These are phyloP conservation scores for Leccinum olivaceopallidum DNA, from an alignment of 768 basidiomycete species.

Conservation along the genomic window DNA sequence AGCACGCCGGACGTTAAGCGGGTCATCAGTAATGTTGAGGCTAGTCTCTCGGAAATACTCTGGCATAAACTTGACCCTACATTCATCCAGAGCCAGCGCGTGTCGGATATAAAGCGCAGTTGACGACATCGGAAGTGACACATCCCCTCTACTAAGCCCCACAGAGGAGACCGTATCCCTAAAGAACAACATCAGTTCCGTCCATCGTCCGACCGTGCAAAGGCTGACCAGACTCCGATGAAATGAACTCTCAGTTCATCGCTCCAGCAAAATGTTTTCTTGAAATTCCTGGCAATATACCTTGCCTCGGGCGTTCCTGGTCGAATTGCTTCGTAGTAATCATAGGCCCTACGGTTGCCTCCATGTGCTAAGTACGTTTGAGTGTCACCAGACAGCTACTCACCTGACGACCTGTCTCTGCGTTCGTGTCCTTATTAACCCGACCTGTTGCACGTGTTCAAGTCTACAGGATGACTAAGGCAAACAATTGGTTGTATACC, in stretches of 20 bases:
- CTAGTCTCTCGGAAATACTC: conserved; percentile 22
- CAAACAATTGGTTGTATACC: not conserved
- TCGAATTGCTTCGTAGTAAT: not conserved
- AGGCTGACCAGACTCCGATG: conserved; percentile 46
- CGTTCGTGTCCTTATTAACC: not conserved
- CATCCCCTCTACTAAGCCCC: conserved; percentile 44
- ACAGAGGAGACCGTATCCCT: conserved; percentile 51
- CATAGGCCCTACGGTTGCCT: not conserved
- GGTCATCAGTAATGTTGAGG: conserved; percentile 5
- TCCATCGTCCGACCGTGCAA: not conserved
- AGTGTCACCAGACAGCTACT: not conserved
- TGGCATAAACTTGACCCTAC: not conserved
- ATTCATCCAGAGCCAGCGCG: not conserved
- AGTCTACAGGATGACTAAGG: not conserved
- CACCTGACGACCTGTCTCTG: not conserved
- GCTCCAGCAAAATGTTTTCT: not conserved
- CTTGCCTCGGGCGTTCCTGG: not conserved
- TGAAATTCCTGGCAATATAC: not conserved
- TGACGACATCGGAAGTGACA: conserved; percentile 50
- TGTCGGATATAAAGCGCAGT: conserved; percentile 35
- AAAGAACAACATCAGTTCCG: not conserved
- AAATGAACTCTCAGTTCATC: conserved; percentile 22
- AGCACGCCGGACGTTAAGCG: not conserved
- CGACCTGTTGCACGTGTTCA: not conserved
- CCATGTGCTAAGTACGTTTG: not conserved